phyloP scores from a whole-genome alignment of 192 early-diverging fungal species.

The Dispira simplex region DNA sequence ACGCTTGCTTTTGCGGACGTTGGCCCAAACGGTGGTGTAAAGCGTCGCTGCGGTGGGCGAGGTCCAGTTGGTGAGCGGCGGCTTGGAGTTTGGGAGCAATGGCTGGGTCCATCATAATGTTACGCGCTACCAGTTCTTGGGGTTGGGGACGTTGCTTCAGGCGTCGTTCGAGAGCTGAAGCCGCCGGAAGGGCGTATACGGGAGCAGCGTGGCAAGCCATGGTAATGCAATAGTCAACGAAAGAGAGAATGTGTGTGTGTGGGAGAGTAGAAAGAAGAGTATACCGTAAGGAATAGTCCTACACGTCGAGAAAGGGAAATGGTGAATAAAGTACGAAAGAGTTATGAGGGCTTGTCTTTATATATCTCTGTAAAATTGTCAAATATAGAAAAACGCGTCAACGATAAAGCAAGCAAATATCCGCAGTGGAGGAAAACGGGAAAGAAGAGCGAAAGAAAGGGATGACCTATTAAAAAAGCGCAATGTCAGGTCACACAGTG shows the following conservation, averaged over 20 bases:
- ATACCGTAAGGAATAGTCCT: too few relatives aligned
- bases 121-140: not conserved
- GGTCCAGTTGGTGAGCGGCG: slow-evolving; percentile 17
- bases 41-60: slow-evolving; percentile 10
- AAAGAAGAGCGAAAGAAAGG: too few relatives aligned
- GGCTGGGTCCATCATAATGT: slow-evolving; percentile 9
- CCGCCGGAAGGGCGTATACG: not conserved
- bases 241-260: not conserved
- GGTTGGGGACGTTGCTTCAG: slow-evolving; percentile 18
- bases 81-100: slow-evolving; percentile 23
- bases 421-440: too few relatives aligned
- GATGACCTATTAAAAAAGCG: too few relatives aligned
- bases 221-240: not conserved
- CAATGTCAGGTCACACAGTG: too few relatives aligned
- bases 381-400: too few relatives aligned
- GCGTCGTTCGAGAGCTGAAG: slow-evolving; percentile 16
- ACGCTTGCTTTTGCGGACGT: slow-evolving; percentile 36
- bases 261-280: not conserved
- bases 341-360: too few relatives aligned
- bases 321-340: too few relatives aligned
- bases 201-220: not conserved
- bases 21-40: slow-evolving; percentile 21
- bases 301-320: too few relatives aligned
- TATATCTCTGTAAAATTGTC: too few relatives aligned
- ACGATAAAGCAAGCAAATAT: too few relatives aligned